Evolutionary conservation across 345 rosid genomes (phyloP), one percentile per base, ranked within the genome.

Genomic region (Acer negundo): DNA sequence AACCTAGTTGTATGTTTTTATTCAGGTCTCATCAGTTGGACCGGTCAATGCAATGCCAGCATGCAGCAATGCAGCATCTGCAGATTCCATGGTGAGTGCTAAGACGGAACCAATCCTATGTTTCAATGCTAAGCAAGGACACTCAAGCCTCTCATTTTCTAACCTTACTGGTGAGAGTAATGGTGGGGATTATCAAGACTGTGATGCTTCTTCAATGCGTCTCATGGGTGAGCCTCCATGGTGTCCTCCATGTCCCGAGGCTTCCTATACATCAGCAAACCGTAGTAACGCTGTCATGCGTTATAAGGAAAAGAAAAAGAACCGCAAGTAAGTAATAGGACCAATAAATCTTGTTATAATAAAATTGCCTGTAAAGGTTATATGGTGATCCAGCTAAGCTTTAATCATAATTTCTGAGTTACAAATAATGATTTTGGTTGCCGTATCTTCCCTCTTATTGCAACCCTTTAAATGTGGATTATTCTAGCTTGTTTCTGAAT

Each of bases 301-400:
- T 44, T 97, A 97, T 87, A 97, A 87, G 85, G 98, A 94, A 77
- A 97, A 97, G 87, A 94, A 90, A 92, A 97, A 93, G 87, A 87
- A 89, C 49, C 97, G 98, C 85, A 90, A 86, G 99, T 97, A 87
- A 89, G 99, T 85, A n/a, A n/a, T 62, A 20, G 65, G 42, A n/a
- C 12, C 31, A 38, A 46, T 10, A 46, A 53, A 28, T 28, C 42
- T 22, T 55, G 15, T 67, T 22, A 17, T 24, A 1, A 38, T 40
- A 42, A 42, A 42, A 35, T 40, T 70, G 56, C 7, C n/a, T 11
- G 26, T 38, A 40, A 67, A 38, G 4, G 16, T 40, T 67, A 20
- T n/a, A 24, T 72, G 35, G 38, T 16, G 22, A 22, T 28, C 51
- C 17, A 31, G 20, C 56, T 22, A 61, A 28, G 53, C 64, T 38